Evolutionary conservation across 495 filamentous ascomycete genomes (phyloP), one percentile per base, ranked within the genome.

Genomic region (Lasiosphaeriaceae sp.): DNA sequence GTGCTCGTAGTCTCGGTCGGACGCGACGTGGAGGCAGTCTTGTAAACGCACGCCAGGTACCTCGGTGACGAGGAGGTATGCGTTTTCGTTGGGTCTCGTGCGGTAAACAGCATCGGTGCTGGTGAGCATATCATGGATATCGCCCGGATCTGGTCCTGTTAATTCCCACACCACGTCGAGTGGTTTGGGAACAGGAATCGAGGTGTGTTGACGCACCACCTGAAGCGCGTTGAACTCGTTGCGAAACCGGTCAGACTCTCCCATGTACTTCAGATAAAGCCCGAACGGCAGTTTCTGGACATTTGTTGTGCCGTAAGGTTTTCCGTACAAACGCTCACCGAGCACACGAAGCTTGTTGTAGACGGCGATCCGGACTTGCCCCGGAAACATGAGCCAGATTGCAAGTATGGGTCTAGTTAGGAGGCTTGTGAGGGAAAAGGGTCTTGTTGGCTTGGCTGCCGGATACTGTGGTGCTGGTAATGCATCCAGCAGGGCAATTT

Each of bases 251-350:
- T 55, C 65, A n/a, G 52, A 12, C 11, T 63, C 52, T 26, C 24
- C 20, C 16, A 54, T 21, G 43, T 55, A 56, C 39, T 72, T 72
- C 12, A 71, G 50, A 52, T 71, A 74, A 11, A 71, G 60, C 19
- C 71, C 71, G 47, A 71, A 71, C 5, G 65, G 71, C 44, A 69
- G 41, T 57, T 62, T 63, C 43, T 66, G 67, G 37, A 69, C 60
- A 6, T 6, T 21, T 3, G 49, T n/a, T 7, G 19, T 7, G 43
- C 14, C 20, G 52, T 39, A n/a, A 11, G 39, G 17, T 14, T 23
- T 9, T 35, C 64, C 65, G 35, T 73, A 71, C 3, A 67, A 22
- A 37, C 45, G 37, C 9, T 19, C 23, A 35, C 67, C 65, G 49
- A 66, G 48, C 44, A 44, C 58, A 35, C n/a, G 47, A 17, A 73